Percentiles rank a stretch among this genome's conserved stretches.
Conservation (phyloP, 192 early-diverging fungal genomes). For the Dimargaris xerosporica region DNA sequence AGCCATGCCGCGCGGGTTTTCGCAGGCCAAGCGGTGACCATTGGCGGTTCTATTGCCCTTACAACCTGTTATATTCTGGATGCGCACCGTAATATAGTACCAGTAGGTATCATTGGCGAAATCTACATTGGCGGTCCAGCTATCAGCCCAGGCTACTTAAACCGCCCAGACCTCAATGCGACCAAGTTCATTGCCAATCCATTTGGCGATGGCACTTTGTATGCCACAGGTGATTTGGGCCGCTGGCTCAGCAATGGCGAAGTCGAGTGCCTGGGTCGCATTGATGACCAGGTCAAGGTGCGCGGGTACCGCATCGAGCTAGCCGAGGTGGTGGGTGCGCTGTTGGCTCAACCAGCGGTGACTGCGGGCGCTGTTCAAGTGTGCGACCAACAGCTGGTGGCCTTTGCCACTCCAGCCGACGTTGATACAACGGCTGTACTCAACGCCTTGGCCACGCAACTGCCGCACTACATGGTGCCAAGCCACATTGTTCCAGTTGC, state of each 20-base stretch:
- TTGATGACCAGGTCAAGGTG: conserved; percentile 25
- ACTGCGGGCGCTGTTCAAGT: conserved; percentile 15
- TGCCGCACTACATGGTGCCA: conserved; percentile 4
- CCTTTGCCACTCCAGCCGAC: conserved; percentile 14
- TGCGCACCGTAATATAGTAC: conserved; percentile 1
- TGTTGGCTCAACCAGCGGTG: conserved; percentile 15
- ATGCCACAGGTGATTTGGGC: conserved; percentile 20
- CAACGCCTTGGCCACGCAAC: background rate
- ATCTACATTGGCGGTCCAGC: conserved; percentile 17
- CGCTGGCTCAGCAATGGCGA: conserved; percentile 18
- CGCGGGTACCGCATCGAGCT: conserved; percentile 23
- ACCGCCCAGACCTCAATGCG: conserved; percentile 17
- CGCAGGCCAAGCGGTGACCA: conserved; percentile 7
- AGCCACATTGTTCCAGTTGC: background rate
- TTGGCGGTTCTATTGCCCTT: conserved; percentile 14
- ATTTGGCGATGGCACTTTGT: conserved; percentile 16
- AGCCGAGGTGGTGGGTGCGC: conserved; percentile 14
- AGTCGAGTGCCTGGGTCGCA: conserved; percentile 18
- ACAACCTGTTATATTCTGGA: conserved; percentile 19
- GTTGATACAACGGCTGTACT: too few relatives aligned
- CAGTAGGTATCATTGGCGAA: conserved; percentile 20
- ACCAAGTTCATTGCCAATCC: conserved; percentile 24
- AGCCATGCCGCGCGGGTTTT: too few relatives aligned
- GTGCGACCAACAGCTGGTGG: conserved; percentile 14
- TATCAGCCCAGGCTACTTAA: conserved; percentile 22